Evolutionary conservation across 768 basidiomycete genomes (phyloP).

Genomic region (Lepiota subincarnata): DNA sequence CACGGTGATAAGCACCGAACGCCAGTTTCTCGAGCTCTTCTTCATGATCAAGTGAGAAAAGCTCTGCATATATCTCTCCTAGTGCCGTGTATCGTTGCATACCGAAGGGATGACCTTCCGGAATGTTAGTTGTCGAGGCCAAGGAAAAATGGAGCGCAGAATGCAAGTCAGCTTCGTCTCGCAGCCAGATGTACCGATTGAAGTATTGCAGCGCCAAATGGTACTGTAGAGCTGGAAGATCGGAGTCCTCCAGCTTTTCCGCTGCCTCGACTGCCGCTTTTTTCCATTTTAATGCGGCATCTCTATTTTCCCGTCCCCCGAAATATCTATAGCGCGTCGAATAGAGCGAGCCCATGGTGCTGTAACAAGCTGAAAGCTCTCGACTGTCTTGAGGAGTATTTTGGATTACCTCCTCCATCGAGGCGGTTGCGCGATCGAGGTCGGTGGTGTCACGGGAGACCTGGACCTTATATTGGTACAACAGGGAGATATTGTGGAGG

Average conservation of each 20-base stretch:
- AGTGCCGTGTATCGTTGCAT: background rate
- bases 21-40: background rate
- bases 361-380: background rate
- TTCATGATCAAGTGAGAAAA: background rate
- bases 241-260: background rate
- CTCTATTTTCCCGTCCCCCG: background rate
- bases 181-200: conserved; percentile 2
- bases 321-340: conserved; percentile 3
- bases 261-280: background rate
- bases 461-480: background rate
- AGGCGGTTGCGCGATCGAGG: background rate
- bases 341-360: background rate
- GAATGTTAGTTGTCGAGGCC: background rate
- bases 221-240: background rate
- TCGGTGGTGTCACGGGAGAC: background rate
- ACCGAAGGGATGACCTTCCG: background rate
- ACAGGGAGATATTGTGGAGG: background rate
- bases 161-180: background rate
- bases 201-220: background rate
- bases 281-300: background rate
- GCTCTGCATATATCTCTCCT: background rate
- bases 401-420: background rate
- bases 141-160: background rate
- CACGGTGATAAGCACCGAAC: background rate
- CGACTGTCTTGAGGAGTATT: background rate